Base-by-base conservation (phyloP, 2,329 filamentous ascomycete genomes). In the Monascus ruber region DNA sequence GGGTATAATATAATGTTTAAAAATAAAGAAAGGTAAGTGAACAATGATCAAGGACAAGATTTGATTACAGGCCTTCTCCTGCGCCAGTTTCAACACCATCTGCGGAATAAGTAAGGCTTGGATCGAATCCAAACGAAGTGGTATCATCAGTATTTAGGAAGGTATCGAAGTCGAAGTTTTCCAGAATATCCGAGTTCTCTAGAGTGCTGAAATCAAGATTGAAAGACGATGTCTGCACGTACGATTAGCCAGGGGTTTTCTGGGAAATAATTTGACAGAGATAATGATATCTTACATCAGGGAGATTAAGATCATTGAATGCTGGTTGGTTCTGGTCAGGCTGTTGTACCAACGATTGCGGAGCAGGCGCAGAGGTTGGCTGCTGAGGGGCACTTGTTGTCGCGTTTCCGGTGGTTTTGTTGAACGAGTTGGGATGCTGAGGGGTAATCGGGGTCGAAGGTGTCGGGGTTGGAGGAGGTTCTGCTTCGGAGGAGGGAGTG, bases 131-230 rank as follows among this genome's bases (percentile, higher is more conserved):
- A 47, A 68, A 68, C 24, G 56, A 57, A 29, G 55, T 52, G n/a
- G 54, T 52, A 39, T 63, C 64, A 47, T 73, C 73, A 31, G 71
- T 75, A 50, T 79, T 76, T 38, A 81, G 64, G 64, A 81, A 81
- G 10, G 72, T 76, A 53, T 81, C 77, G 55, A 81, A 81, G 57
- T 81, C 76, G 55, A 81, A 81, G 49, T 66, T 69, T 51, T 71
- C 68, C 34, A 71, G 53, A 27, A 70, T 59, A 49, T 71, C 66
- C 29, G 59, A 56, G 42, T 63, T 65, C 41, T 69, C 66, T 43
- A 71, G 51, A 37, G 62, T 51, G 47, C 59, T 62, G 51, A 70
- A 70, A 47, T 66, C 60, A 39, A 67, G 58, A 35, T 56, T 63
- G 51, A 64, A 65, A 38, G 51, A 47, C 39, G 49, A 47, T 31